Percentiles rank a stretch among this genome's conserved stretches.
Evolutionary conservation across 805 yeast species (phyloP).

Genomic region (Ogataea trehalophila): DNA sequence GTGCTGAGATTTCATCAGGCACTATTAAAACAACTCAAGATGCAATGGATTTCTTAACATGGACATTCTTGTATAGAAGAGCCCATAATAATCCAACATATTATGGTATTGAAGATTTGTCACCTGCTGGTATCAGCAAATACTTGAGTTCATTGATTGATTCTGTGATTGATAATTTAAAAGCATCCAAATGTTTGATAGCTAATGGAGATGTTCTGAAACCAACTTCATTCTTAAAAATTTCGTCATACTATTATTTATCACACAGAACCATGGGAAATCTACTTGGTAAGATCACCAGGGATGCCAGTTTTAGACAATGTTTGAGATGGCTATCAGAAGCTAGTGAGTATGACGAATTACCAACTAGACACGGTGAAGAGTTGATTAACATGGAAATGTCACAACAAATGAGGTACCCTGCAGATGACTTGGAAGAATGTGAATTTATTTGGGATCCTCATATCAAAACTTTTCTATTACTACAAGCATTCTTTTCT

Average conservation of each 20-base stretch:
- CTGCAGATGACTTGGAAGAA: slow-evolving; percentile 50
- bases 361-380: slow-evolving; percentile 90
- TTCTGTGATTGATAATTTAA: slow-evolving; percentile 57
- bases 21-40: slow-evolving; percentile 60
- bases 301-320: slow-evolving; percentile 47
- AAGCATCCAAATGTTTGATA: slow-evolving; percentile 66
- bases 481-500: slow-evolving; percentile 68
- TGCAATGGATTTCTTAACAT: slow-evolving; percentile 69
- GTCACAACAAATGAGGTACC: slow-evolving; percentile 67
- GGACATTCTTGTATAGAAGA: slow-evolving; percentile 72
- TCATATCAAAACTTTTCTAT: slow-evolving; percentile 70
- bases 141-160: slow-evolving; percentile 67
- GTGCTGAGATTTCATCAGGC: slow-evolving; percentile 74
- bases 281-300: slow-evolving; percentile 49
- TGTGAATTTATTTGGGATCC: slow-evolving; percentile 78
- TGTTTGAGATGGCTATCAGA: slow-evolving; percentile 58
- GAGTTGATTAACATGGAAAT: slow-evolving; percentile 81
- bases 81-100: slow-evolving; percentile 75
- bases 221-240: slow-evolving; percentile 78
- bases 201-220: slow-evolving; percentile 43
- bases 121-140: slow-evolving; percentile 50
- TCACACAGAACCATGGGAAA: slow-evolving; percentile 84
- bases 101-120: slow-evolving; percentile 63
- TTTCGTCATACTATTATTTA: slow-evolving; percentile 87
- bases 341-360: slow-evolving; percentile 75